Evolutionary conservation across 2,329 filamentous ascomycete species (phyloP).

Genomic region (Talaromyces sp.): DNA sequence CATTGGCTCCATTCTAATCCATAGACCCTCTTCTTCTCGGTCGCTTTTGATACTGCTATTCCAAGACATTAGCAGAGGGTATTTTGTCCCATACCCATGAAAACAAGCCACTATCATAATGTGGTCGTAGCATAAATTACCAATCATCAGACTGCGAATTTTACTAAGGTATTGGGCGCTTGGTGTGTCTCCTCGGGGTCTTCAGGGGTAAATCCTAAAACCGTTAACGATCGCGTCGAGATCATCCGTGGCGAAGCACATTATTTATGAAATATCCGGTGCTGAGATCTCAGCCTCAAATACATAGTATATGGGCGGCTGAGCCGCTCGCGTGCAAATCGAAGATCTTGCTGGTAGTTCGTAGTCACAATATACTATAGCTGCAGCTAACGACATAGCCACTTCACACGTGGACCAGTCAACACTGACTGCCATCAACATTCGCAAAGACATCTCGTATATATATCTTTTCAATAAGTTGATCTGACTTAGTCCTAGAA

Average conservation of each 20-base stretch:
- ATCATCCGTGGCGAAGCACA: neutral
- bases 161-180: neutral
- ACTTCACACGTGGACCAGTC: neutral
- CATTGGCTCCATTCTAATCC: slow-evolving; percentile 11
- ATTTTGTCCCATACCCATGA: neutral
- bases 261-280: neutral
- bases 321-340: neutral
- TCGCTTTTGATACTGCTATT: neutral
- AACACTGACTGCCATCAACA: too few species aligned
- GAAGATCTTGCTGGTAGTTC: too few species aligned
- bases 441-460: too few species aligned
- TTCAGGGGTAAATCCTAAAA: too few species aligned
- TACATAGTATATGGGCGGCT: neutral
- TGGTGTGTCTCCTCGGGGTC: too few species aligned
- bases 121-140: neutral
- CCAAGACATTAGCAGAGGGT: neutral
- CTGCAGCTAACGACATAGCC: neutral
- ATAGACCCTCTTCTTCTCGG: neutral
- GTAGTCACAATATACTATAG: neutral
- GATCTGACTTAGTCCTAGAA: neutral
- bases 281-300: neutral
- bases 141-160: neutral
- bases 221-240: too few species aligned
- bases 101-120: neutral
- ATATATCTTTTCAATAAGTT: neutral